These are phyloP conservation scores for Trichosporon sp. DNA, from an alignment of 1,284 basidiomycete genomes.

Conservation along the genomic window DNA sequence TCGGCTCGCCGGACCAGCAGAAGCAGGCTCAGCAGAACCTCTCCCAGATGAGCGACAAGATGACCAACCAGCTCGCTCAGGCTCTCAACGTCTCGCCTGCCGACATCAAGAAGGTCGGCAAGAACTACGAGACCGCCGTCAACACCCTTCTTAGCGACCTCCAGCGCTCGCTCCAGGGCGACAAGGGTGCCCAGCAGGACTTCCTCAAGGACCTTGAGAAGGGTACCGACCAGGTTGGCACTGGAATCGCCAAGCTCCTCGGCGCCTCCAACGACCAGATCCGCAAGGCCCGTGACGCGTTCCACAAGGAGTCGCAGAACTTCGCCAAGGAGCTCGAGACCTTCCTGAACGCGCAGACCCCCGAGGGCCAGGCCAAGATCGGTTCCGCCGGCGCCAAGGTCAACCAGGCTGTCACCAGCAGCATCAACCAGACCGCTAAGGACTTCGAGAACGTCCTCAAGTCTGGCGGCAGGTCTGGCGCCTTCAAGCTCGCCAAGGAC, in stretches of 20 bases:
- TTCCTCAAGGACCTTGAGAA: conserved; percentile 11
- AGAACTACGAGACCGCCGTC: conserved; percentile 12
- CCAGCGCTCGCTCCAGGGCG: not conserved
- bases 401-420: conserved; percentile 15
- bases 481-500: conserved; percentile 18
- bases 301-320: conserved; percentile 12
- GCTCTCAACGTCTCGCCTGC: conserved; percentile 5
- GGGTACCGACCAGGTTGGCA: conserved; percentile 17
- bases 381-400: conserved; percentile 13
- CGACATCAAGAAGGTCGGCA: conserved; percentile 2
- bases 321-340: conserved; percentile 12
- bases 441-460: conserved; percentile 16
- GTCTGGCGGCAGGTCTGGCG: not conserved
- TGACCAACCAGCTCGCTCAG: conserved; percentile 17
- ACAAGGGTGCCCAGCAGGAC: conserved; percentile 11
- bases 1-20: conserved; percentile 10
- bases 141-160: conserved; percentile 9
- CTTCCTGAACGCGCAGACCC: conserved; percentile 12
- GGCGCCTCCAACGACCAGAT: conserved; percentile 15
- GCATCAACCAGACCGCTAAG: conserved; percentile 8
- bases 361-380: conserved; percentile 10
- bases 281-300: conserved; percentile 11
- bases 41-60: conserved; percentile 14
- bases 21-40: conserved; percentile 18
- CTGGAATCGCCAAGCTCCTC: conserved; percentile 9